Evolutionary conservation across 495 filamentous ascomycete species (phyloP), one percentile per base, ranked within the genome.

Genomic region (Xylona heveae): DNA sequence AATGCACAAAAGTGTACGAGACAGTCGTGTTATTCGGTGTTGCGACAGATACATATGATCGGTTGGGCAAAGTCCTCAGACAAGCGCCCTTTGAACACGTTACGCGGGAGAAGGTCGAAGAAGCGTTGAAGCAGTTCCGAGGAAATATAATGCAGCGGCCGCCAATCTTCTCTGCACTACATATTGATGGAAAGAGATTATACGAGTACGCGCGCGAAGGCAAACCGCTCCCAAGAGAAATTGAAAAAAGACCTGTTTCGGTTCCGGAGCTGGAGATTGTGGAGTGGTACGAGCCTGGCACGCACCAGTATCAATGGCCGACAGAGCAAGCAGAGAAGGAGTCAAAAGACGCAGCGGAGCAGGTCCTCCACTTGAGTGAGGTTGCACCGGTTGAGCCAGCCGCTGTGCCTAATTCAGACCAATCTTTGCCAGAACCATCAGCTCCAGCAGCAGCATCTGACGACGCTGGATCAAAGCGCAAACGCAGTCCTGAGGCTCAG

Each of bases 131-230:
- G 7, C 53, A 62, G 40, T 95, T 92, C 52, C 64, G 77, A 19
- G 90, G 90, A 6, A 74, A 78, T 45, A 78, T 80, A 42, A 76
- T 78, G 64, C 90, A 99, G 61, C 67, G 72, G 40, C 90, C 90
- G 22, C 88, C 85, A 15, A 68, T 99, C 15, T 80, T 79, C 49
- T 91, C 80, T n/a, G 85, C 90, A 17, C 59, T 95, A 24, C 77
- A 75, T 47, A 73, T 94, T 40, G 56, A 93, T 33, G 88, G 88
- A 2, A 95, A 93, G 57, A 71, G 71, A 19, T 58, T 92, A 19
- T 99, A 95, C 44, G 83, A 99, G 57, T 95, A 95, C 54, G 90
- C 90, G 18, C 59, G 90, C 9, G 79, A 78, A 46, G 90, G 90
- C 1, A 79, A 75, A 46, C 62, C 73, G 31, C 67, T 84, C 5